Evolutionary conservation across 371 early-diverging fungal genomes (phyloP), one percentile per base, ranked within the genome.

Genomic region (Scutellospora calospora): DNA sequence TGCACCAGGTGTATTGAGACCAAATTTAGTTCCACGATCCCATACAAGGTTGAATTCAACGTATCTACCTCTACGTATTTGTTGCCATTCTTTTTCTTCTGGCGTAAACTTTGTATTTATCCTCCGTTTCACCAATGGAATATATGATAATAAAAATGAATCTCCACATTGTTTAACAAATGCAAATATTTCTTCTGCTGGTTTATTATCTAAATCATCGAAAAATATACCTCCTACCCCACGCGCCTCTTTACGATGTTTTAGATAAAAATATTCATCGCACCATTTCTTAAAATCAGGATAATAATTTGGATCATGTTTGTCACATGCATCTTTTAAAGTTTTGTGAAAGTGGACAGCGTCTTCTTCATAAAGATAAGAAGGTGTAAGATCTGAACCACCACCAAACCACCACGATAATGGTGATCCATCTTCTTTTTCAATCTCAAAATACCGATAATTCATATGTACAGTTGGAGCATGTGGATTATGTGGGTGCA

Each of bases 391-490:
- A 82, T 97, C 96, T 20, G 92, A 90, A 27, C 95, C 97, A 25
- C 97, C 96, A 49, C 96, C 97, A 79, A 96, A 96, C 97, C 97
- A 96, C 86, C 93, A 93, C 69, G 91, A 82, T 59, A 90, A 88
- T 3, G 93, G 90, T 27, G 89, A 84, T 9, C 90, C 90, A 65
- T 90, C 89, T 0, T 87, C 85, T 60, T 89, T 86, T 82, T 88
- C 89, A n/a, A 95, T 88, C 81, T 99, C 98, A 90, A 99, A 98
- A 84, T 98, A 98, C 18, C 99, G 92, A 86, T 97, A 99, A 87
- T 99, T 99, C 85, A 95, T 87, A 82, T 99, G 99, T 3, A 95
- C 94, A 0, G 99, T 99, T 1, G 99, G 98, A 0, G 95, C 97
- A 82, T 94, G 91, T 18, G 98, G 99, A 86, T 98, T 99, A 83